Evolutionary conservation across 2,329 filamentous ascomycete species (phyloP).

Genomic region (Sordariomycetes sp.): DNA sequence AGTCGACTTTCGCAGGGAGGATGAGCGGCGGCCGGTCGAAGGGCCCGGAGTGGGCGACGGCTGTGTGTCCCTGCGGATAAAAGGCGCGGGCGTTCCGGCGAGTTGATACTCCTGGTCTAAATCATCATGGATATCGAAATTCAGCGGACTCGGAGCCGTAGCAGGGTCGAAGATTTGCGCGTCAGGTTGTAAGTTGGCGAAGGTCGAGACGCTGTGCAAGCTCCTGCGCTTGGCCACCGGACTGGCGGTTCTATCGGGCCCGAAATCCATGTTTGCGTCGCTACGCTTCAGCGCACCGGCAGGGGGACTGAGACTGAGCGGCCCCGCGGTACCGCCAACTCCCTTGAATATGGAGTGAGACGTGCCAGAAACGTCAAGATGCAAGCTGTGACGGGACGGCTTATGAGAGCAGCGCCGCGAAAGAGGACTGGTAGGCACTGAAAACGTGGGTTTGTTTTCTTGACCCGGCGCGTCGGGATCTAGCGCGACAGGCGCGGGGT

Average conservation of each 20-base stretch:
- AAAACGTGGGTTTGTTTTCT: constrained; percentile 20
- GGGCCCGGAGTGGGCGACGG: constrained; percentile 32
- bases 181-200: constrained; percentile 36
- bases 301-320: constrained; percentile 5
- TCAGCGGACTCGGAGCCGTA: constrained; percentile 3
- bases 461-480: constrained; percentile 16
- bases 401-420: constrained; percentile 33
- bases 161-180: constrained; percentile 58
- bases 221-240: constrained; percentile 87
- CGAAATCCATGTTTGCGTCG: constrained; percentile 79
- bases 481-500: constrained; percentile 34
- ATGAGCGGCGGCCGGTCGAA: constrained; percentile 53
- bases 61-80: constrained; percentile 22
- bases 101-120: constrained; percentile 37
- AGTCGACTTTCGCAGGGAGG: constrained; percentile 74
- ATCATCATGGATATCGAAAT: constrained; percentile 22
- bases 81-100: constrained; percentile 17
- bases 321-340: background rate
- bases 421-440: constrained; percentile 21
- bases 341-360: constrained; percentile 19
- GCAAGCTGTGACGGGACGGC: constrained; percentile 37
- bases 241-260: constrained; percentile 64
- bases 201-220: constrained; percentile 59
- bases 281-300: constrained; percentile 85
- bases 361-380: constrained; percentile 41